Conservation (phyloP, 768 basidiomycete genomes). For the Kwoniella dejecticola region DNA sequence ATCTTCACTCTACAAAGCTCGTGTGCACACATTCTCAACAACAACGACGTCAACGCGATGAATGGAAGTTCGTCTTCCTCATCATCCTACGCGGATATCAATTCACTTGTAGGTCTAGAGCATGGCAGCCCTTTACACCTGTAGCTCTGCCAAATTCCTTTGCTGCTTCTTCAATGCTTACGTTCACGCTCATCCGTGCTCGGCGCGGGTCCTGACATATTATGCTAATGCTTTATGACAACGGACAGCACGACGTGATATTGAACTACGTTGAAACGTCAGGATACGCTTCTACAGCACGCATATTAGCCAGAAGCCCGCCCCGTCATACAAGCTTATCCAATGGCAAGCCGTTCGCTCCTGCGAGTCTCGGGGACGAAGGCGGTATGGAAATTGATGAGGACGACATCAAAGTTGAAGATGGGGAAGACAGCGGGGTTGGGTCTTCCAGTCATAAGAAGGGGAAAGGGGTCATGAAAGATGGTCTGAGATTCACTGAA, state of each 20-base stretch:
- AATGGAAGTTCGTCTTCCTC: neutral
- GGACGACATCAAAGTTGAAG: slow-evolving; percentile 6
- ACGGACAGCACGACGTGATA: slow-evolving; percentile 45
- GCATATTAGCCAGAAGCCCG: slow-evolving; percentile 13
- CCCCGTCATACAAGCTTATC: neutral
- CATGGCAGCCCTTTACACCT: too few relatives aligned
- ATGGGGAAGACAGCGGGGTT: slow-evolving; percentile 5
- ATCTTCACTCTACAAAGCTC: too few relatives aligned
- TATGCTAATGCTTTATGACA: neutral
- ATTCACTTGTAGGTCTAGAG: neutral
- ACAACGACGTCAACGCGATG: slow-evolving; percentile 1
- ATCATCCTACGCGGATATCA: neutral
- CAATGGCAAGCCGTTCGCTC: too few relatives aligned
- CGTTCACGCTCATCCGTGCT: too few relatives aligned
- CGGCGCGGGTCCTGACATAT: too few relatives aligned
- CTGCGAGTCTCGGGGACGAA: neutral
- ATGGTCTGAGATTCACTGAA: neutral
- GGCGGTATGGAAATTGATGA: slow-evolving; percentile 30
- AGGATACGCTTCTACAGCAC: slow-evolving; percentile 44
- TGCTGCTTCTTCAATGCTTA: too few relatives aligned
- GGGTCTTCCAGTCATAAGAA: neutral
- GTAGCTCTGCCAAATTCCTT: too few relatives aligned
- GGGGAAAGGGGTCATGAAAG: neutral
- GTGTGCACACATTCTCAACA: too few relatives aligned
- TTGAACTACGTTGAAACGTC: slow-evolving; percentile 42